phyloP scores from a whole-genome alignment of 805 yeast species.

The Candida gorgasii region DNA sequence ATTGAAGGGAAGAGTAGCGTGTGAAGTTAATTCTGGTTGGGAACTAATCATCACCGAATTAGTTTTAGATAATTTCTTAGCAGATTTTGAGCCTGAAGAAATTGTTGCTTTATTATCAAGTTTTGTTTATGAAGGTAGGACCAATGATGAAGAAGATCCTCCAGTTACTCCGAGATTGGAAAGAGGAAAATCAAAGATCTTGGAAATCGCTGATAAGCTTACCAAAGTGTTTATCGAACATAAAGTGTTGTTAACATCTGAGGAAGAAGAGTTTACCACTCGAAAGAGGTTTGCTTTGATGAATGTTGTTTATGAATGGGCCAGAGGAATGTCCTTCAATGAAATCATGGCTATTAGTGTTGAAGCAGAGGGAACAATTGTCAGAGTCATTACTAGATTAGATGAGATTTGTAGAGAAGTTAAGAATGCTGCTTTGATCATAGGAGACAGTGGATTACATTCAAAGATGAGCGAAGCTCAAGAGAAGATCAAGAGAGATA shows the following conservation, averaged over 20 bases:
- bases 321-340: constrained; percentile 85
- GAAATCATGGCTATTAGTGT: constrained; percentile 87
- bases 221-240: constrained; percentile 61
- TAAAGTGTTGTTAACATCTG: constrained; percentile 76
- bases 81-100: constrained; percentile 92
- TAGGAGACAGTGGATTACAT: constrained; percentile 90
- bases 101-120: constrained; percentile 92
- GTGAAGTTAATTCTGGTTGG: constrained; percentile 90
- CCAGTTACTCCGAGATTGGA: constrained; percentile 78
- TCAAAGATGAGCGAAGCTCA: constrained; percentile 90
- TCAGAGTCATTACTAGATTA: constrained; percentile 87
- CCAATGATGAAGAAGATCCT: constrained; percentile 62
- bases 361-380: constrained; percentile 96
- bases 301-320: constrained; percentile 98
- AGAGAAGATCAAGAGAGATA: constrained; percentile 92
- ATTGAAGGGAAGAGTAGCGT: constrained; percentile 87
- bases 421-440: constrained; percentile 87
- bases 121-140: constrained; percentile 88
- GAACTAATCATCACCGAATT: constrained; percentile 88
- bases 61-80: constrained; percentile 85
- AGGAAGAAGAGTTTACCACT: constrained; percentile 82
- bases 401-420: constrained; percentile 97
- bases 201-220: constrained; percentile 66
- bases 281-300: constrained; percentile 85
- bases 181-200: constrained; percentile 62